Conservation (phyloP, 345 rosid species). For the Boechera divaricarpa region DNA sequence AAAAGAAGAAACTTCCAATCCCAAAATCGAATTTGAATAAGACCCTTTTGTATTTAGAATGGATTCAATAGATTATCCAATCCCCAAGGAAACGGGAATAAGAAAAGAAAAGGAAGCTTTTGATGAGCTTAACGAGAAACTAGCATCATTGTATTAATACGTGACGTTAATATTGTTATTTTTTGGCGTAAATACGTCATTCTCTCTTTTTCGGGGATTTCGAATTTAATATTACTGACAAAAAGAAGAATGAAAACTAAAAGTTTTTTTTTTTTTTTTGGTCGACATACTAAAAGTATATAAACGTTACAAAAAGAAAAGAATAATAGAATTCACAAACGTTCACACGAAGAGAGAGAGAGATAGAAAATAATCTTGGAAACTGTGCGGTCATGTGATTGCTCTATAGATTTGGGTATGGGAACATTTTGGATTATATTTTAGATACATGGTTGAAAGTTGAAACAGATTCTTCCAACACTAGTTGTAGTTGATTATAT, state of each 20-base stretch:
- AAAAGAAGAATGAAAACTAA: too few species aligned
- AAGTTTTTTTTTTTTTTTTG: too few species aligned
- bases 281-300: not conserved
- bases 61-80: not conserved
- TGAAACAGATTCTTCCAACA: slow-evolving; percentile 5
- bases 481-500: not conserved
- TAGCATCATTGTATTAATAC: slow-evolving; percentile 11
- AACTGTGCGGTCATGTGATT: slow-evolving; percentile 42
- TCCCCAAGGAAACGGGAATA: not conserved
- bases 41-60: not conserved
- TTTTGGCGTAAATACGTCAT: slow-evolving; percentile 7
- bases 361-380: slow-evolving; percentile 19
- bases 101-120: not conserved
- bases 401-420: slow-evolving; percentile 26
- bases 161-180: not conserved
- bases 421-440: slow-evolving; percentile 8
- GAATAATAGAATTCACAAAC: not conserved
- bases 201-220: not conserved
- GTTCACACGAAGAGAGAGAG: not conserved
- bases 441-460: too few species aligned
- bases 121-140: slow-evolving; percentile 22
- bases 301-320: not conserved
- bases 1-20: slow-evolving; percentile 19
- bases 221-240: not conserved
- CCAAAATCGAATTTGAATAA: slow-evolving; percentile 12